Conservation (phyloP, 2,329 filamentous ascomycete species). For the Diplocarpon rosae region DNA sequence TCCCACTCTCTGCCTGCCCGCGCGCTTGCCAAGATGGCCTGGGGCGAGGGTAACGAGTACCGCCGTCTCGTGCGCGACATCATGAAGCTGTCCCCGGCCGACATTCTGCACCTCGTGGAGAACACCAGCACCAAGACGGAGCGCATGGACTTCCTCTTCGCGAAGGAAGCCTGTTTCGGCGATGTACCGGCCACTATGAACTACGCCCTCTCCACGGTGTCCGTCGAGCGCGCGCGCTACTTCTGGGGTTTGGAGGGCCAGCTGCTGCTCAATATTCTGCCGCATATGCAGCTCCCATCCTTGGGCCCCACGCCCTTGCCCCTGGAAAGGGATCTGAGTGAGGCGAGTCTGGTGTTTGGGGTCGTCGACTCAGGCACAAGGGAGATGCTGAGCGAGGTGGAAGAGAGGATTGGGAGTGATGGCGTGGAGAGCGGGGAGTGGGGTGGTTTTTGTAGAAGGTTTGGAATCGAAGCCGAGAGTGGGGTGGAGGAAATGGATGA, state of each 20-base stretch:
- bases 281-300: slow-evolving; percentile 3
- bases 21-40: slow-evolving; percentile 21
- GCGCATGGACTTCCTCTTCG: slow-evolving; percentile 18
- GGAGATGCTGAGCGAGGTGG: neutral
- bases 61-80: slow-evolving; percentile 18
- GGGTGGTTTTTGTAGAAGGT: slow-evolving; percentile 3
- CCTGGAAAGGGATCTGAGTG: slow-evolving; percentile 7
- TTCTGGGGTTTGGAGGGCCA: slow-evolving; percentile 6
- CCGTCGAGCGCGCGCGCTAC: slow-evolving; percentile 7
- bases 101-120: slow-evolving; percentile 22
- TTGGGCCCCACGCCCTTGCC: slow-evolving; percentile 1
- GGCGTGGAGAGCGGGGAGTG: slow-evolving; percentile 11
- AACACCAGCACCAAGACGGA: slow-evolving; percentile 23
- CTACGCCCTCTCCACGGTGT: slow-evolving; percentile 13
- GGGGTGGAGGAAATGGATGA: too few relatives aligned
- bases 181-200: slow-evolving; percentile 23
- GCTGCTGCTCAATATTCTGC: neutral
- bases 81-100: slow-evolving; percentile 21
- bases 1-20: slow-evolving; percentile 16
- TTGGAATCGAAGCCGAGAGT: neutral
- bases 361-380: slow-evolving; percentile 5
- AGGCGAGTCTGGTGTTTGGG: slow-evolving; percentile 11
- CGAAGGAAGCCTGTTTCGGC: slow-evolving; percentile 16
- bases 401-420: slow-evolving; percentile 5
- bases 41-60: slow-evolving; percentile 23